Evolutionary conservation across 768 basidiomycete species (phyloP).

Genomic region (Xerocomus potaroensis): DNA sequence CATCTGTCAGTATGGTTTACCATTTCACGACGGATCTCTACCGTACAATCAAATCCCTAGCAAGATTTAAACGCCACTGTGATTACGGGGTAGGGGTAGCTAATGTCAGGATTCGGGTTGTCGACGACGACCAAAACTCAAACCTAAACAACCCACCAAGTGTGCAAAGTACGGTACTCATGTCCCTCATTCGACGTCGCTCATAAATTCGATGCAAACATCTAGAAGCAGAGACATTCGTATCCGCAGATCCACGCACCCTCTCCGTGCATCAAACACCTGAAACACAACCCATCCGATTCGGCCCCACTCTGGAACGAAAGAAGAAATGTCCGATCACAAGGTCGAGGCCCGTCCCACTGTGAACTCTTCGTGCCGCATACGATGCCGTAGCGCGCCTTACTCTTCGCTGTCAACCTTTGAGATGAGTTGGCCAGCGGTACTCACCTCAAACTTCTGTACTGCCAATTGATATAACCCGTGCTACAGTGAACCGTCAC

Average conservation of each 20-base stretch:
- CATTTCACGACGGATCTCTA: no score
- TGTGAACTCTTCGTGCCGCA: constrained; percentile 4
- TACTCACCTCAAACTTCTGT: constrained; percentile 1
- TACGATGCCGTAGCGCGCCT: background rate
- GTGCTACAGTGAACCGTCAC: background rate
- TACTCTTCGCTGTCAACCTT: constrained; percentile 4
- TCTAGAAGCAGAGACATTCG: background rate
- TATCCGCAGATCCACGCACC: constrained; percentile 2
- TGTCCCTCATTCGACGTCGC: no score
- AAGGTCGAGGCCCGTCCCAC: background rate
- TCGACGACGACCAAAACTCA: no score
- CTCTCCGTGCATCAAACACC: constrained; percentile 8
- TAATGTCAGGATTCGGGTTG: no score
- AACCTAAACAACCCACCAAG: no score
- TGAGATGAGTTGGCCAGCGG: constrained; percentile 9
- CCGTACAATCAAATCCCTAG: no score
- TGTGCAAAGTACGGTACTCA: no score
- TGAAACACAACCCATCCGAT: background rate
- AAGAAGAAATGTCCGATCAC: constrained; percentile 11
- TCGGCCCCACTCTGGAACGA: no score
- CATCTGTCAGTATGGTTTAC: no score
- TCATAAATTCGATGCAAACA: background rate
- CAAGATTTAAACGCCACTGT: no score
- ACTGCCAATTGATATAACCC: constrained; percentile 9
- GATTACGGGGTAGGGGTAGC: no score